These are phyloP conservation scores for Butyriboletus appendiculatus DNA, from an alignment of 1,284 basidiomycete species.

Conservation along the genomic window DNA sequence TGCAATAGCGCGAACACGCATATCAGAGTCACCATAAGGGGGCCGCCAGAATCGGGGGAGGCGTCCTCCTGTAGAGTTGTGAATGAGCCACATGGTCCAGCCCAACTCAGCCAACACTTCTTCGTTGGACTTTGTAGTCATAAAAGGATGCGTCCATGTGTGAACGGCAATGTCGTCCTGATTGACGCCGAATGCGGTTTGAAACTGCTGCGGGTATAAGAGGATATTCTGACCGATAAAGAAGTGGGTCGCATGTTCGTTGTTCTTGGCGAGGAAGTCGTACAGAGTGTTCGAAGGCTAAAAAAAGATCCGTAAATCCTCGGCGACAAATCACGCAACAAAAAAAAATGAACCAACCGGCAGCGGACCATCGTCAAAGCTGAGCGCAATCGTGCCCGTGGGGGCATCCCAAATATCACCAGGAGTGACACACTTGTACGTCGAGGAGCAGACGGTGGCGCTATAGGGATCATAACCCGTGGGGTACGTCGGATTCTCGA, in stretches of 20 bases:
- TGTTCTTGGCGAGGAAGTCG: conserved; percentile 60
- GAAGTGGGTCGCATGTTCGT: conserved; percentile 74
- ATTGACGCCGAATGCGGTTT: conserved; percentile 48
- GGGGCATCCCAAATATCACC: conserved; percentile 76
- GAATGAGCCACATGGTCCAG: conserved; percentile 82
- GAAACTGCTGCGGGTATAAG: conserved; percentile 54
- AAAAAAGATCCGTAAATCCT: conserved; percentile 9
- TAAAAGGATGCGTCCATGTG: conserved; percentile 81
- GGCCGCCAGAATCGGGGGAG: conserved; percentile 77
- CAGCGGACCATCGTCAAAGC: conserved; percentile 83
- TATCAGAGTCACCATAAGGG: conserved; percentile 77
- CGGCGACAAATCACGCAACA: conserved; percentile 36
- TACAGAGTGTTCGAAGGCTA: conserved; percentile 42
- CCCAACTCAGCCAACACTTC: conserved; percentile 79
- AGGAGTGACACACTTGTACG: conserved; percentile 59
- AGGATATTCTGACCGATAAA: conserved; percentile 79
- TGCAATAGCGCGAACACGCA: conserved; percentile 73
- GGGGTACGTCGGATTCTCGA: conserved; percentile 58
- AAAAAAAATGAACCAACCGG: conserved; percentile 42
- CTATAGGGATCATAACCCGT: conserved; percentile 51
- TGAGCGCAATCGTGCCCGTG: conserved; percentile 52
- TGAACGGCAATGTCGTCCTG: conserved; percentile 74
- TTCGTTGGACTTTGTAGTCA: conserved; percentile 74
- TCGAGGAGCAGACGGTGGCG: conserved; percentile 62
- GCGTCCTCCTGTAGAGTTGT: conserved; percentile 76